A percentile compares a stretch with the other conserved stretches of the same genome.
Conservation (phyloP, 805 yeast genomes). For the Kazachstania psychrophila region DNA sequence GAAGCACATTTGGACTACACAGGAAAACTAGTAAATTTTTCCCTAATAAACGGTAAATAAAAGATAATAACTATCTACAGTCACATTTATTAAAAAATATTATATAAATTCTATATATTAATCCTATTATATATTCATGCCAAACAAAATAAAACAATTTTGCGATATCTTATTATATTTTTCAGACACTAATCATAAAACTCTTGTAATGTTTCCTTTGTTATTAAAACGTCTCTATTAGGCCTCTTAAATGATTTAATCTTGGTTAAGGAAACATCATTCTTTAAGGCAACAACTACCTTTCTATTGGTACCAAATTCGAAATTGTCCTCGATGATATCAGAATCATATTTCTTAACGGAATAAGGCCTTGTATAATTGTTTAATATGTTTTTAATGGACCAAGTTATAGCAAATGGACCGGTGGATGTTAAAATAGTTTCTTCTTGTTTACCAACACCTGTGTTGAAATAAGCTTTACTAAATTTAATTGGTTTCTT, state of each 20-base stretch:
- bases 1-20: constrained; percentile 42
- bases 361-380: constrained; percentile 49
- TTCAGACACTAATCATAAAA: constrained; percentile 2
- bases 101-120: background rate
- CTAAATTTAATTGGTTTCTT: constrained; percentile 49
- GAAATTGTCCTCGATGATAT: constrained; percentile 71
- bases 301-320: constrained; percentile 61
- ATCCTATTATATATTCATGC: too few relatives aligned
- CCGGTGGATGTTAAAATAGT: constrained; percentile 72
- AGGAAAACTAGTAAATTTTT: constrained; percentile 15
- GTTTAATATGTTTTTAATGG: constrained; percentile 47
- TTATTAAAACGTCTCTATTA: constrained; percentile 37
- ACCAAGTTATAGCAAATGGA: constrained; percentile 78
- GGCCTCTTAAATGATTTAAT: constrained; percentile 52
- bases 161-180: background rate
- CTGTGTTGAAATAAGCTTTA: constrained; percentile 69
- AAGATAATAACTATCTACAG: background rate
- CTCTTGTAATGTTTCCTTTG: constrained; percentile 6
- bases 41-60: constrained; percentile 8
- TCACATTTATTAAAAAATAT: background rate
- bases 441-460: constrained; percentile 53
- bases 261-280: constrained; percentile 67
- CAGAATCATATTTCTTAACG: constrained; percentile 51
- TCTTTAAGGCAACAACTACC: constrained; percentile 62
- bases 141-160: too few relatives aligned